Conservation (phyloP, 306 rosid species). For the Heteromeles arbutifolia region DNA sequence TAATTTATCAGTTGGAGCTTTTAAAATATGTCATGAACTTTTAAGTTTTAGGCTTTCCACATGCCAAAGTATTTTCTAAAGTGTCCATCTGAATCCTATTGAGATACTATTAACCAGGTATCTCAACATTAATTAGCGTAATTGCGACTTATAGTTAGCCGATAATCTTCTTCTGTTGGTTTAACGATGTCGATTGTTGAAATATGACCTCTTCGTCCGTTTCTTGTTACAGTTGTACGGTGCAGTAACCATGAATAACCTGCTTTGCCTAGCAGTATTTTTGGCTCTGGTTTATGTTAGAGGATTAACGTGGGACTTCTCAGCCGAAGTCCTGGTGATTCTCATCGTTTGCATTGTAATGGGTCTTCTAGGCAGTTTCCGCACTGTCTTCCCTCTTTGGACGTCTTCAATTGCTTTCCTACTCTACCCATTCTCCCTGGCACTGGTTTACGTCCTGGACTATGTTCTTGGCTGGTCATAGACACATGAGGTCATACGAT, state of each 20-base stretch:
- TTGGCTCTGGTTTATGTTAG: slow-evolving; percentile 76
- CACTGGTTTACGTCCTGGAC: slow-evolving; percentile 83
- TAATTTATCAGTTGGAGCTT: not conserved
- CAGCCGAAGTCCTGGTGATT: slow-evolving; percentile 84
- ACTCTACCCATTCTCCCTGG: slow-evolving; percentile 84
- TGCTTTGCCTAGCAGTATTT: slow-evolving; percentile 86
- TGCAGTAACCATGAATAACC: slow-evolving; percentile 86
- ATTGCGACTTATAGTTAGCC: not conserved
- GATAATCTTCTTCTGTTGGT: not conserved
- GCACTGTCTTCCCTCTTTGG: slow-evolving; percentile 88
- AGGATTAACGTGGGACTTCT: slow-evolving; percentile 91
- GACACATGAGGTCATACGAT: not conserved
- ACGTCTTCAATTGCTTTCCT: slow-evolving; percentile 61
- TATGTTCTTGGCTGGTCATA: slow-evolving; percentile 89
- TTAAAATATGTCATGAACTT: not conserved
- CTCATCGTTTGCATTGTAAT: slow-evolving; percentile 64
- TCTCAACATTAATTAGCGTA: too few relatives aligned
- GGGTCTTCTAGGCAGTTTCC: slow-evolving; percentile 75
- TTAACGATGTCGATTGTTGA: not conserved
- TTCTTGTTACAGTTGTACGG: slow-evolving; percentile 72
- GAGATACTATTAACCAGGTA: not conserved
- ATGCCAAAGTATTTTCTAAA: not conserved
- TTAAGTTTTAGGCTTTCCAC: not conserved
- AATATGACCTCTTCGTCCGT: not conserved
- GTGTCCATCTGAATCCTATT: too few relatives aligned